Evolutionary conservation across 1,284 basidiomycete species (phyloP).

Genomic region (Apiotrichum porosum): DNA sequence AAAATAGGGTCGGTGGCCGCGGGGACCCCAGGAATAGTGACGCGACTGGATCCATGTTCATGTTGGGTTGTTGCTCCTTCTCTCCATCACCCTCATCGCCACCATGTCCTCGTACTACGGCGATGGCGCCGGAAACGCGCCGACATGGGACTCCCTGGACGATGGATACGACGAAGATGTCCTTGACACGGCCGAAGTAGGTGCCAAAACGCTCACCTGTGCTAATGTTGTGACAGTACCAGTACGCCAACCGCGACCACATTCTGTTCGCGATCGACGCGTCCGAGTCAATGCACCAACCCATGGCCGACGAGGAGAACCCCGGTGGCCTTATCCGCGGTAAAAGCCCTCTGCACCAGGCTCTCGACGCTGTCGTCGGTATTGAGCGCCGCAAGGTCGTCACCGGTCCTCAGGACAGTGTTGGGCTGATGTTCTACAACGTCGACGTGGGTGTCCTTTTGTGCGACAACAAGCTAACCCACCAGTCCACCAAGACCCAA

Average conservation of each 20-base stretch:
- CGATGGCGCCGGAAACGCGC: slow-evolving; percentile 24
- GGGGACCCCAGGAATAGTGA: too few species aligned
- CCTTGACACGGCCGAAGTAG: slow-evolving; percentile 40
- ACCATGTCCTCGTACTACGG: slow-evolving; percentile 42
- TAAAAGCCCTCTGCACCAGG: slow-evolving; percentile 52
- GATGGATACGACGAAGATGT: slow-evolving; percentile 35
- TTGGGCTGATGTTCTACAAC: slow-evolving; percentile 88
- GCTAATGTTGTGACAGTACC: slow-evolving; percentile 53
- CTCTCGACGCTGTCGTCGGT: slow-evolving; percentile 74
- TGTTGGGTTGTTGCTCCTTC: neutral
- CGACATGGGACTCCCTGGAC: slow-evolving; percentile 41
- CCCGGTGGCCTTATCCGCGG: slow-evolving; percentile 29
- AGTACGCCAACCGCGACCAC: slow-evolving; percentile 71
- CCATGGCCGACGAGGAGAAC: slow-evolving; percentile 53
- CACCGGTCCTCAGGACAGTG: slow-evolving; percentile 75
- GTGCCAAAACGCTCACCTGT: neutral
- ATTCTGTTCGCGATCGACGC: slow-evolving; percentile 92
- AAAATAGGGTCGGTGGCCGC: too few species aligned
- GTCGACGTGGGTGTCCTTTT: slow-evolving; percentile 57
- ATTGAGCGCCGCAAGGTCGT: slow-evolving; percentile 86
- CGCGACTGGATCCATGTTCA: neutral
- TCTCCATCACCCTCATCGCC: neutral
- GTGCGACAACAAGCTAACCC: neutral
- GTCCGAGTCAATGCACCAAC: slow-evolving; percentile 77
- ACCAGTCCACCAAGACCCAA: slow-evolving; percentile 32